phyloP scores from a whole-genome alignment of 352 stramenopile species.

The Phytophthora meadii region DNA sequence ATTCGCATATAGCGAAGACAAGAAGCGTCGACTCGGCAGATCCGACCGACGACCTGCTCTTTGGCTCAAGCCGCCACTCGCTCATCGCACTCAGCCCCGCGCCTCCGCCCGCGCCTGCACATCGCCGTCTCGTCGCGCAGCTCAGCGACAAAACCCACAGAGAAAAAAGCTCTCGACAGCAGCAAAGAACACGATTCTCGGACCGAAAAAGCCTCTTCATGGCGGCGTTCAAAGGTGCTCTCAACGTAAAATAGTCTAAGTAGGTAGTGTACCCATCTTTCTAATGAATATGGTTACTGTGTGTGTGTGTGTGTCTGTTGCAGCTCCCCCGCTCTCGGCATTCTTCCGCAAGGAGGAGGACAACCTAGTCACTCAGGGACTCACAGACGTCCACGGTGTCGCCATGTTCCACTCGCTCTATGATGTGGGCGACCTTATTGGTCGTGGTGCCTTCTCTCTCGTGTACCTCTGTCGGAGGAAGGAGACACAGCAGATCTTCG shows the following conservation, averaged over 20 bases:
- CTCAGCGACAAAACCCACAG: slow-evolving; percentile 14
- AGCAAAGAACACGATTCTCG: slow-evolving; percentile 2
- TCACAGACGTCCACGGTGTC: slow-evolving; percentile 80
- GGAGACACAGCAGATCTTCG: slow-evolving; percentile 82
- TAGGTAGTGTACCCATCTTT: slow-evolving; percentile 4
- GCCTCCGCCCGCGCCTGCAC: slow-evolving; percentile 17
- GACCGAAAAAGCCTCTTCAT: slow-evolving; percentile 29
- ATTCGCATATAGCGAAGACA: slow-evolving; percentile 12
- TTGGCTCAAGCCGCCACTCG: slow-evolving; percentile 8
- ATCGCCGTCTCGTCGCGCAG: slow-evolving; percentile 23
- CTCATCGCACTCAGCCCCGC: slow-evolving; percentile 19
- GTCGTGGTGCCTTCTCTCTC: slow-evolving; percentile 82
- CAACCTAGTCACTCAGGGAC: slow-evolving; percentile 81
- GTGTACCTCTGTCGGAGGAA: slow-evolving; percentile 88
- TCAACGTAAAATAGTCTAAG: neutral
- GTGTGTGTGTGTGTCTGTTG: slow-evolving; percentile 3
- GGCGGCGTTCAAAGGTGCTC: slow-evolving; percentile 79
- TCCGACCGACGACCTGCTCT: slow-evolving; percentile 16
- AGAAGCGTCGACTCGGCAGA: slow-evolving; percentile 28
- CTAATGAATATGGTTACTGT: neutral
- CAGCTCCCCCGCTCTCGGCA: slow-evolving; percentile 84
- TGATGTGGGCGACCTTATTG: slow-evolving; percentile 87
- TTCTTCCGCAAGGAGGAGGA: slow-evolving; percentile 92
- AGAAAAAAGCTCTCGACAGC: slow-evolving; percentile 17
- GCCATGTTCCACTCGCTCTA: slow-evolving; percentile 92